A percentile compares a stretch with the other conserved stretches of the same genome.
Conservation (phyloP, 345 rosid genomes). For the Sonneratia alba region DNA sequence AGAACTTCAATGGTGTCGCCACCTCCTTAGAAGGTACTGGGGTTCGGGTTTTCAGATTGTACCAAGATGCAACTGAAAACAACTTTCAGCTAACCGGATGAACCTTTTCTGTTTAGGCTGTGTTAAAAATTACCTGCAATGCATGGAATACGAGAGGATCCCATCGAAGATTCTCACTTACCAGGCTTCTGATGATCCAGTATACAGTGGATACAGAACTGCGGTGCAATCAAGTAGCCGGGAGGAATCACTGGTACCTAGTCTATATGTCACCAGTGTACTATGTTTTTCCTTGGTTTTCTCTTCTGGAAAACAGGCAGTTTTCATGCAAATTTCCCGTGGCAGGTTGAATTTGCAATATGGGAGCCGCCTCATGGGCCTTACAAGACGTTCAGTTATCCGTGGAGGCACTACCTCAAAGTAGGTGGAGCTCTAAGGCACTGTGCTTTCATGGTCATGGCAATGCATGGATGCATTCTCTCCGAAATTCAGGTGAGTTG, state of each 20-base stretch:
- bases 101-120: conserved; percentile 34
- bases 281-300: not conserved
- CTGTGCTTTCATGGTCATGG: conserved; percentile 93
- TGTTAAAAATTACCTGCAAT: conserved; percentile 64
- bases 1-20: conserved; percentile 68
- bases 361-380: conserved; percentile 98
- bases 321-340: not conserved
- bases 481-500: conserved; percentile 72
- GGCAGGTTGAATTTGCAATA: conserved; percentile 61
- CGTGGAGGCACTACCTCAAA: conserved; percentile 70
- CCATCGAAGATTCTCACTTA: conserved; percentile 84
- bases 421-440: conserved; percentile 81
- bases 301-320: not conserved
- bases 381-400: conserved; percentile 55
- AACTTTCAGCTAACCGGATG: not conserved
- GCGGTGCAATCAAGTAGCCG: conserved; percentile 77
- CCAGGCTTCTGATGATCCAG: conserved; percentile 80
- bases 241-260: conserved; percentile 61
- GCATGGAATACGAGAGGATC: conserved; percentile 68
- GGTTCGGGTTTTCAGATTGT: not conserved
- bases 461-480: conserved; percentile 89
- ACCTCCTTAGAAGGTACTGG: conserved; percentile 64
- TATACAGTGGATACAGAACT: conserved; percentile 75
- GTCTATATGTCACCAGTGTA: not conserved
- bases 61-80: not conserved